Conservation (phyloP, 2,329 filamentous ascomycete genomes). For the Xylariaceae sp. region DNA sequence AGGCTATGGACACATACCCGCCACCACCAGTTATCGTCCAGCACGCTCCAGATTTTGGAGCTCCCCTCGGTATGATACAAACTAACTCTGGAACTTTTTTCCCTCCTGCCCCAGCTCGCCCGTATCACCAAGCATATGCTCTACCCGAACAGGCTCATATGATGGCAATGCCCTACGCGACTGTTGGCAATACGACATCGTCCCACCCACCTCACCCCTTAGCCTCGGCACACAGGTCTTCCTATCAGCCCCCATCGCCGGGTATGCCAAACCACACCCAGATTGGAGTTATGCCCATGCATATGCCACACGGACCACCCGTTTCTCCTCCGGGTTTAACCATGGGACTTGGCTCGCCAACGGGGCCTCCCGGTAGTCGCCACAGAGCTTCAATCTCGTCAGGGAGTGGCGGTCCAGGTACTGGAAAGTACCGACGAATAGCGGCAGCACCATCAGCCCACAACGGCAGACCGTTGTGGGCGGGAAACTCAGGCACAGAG, state of each 20-base stretch:
- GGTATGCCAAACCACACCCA: constrained; percentile 24
- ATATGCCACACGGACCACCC: constrained; percentile 25
- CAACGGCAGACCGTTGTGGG: constrained; percentile 39
- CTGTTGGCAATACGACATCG: constrained; percentile 19
- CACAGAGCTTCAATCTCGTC: constrained; percentile 32
- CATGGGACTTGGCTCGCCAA: constrained; percentile 26
- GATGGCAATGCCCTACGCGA: constrained; percentile 23
- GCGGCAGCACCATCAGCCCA: constrained; percentile 52
- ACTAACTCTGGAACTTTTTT: constrained; percentile 35
- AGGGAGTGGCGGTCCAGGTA: constrained; percentile 21
- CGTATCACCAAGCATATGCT: constrained; percentile 35
- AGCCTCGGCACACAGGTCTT: constrained; percentile 3
- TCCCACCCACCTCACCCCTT: constrained; percentile 19
- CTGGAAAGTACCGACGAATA: constrained; percentile 50
- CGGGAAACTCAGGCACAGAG: constrained; percentile 42
- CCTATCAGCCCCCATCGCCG: constrained; percentile 26
- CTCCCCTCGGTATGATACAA: constrained; percentile 27
- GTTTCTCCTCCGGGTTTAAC: constrained; percentile 25
- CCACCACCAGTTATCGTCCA: constrained; percentile 18
- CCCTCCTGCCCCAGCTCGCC: constrained; percentile 31
- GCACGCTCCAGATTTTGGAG: constrained; percentile 26
- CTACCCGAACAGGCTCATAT: constrained; percentile 28
- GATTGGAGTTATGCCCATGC: constrained; percentile 19
- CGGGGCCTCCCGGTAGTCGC: constrained; percentile 26
- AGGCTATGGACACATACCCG: constrained; percentile 22